A percentile compares a stretch with the other conserved stretches of the same genome.
phyloP scores from a whole-genome alignment of 2,329 filamentous ascomycete species.

The Aureobasidium sp. region DNA sequence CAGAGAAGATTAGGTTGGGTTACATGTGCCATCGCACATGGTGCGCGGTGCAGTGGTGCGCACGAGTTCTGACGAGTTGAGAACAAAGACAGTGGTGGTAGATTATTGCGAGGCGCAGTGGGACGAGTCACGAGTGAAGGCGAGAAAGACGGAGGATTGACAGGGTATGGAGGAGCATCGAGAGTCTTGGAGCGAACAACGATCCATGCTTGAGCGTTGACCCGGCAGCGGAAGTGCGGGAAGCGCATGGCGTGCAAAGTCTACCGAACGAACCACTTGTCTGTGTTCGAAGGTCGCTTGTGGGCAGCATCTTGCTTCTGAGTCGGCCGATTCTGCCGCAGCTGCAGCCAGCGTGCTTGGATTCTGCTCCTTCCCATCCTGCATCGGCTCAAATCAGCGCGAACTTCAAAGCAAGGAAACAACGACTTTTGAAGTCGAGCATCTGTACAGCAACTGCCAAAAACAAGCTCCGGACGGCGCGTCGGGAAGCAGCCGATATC shows the following conservation, averaged over 20 bases:
- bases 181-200: background rate
- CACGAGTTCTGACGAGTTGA: background rate
- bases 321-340: background rate
- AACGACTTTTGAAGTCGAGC: background rate
- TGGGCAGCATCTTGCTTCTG: background rate
- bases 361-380: background rate
- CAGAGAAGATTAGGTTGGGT: constrained; percentile 5
- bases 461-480: constrained; percentile 8
- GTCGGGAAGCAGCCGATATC: background rate
- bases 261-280: background rate
- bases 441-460: background rate
- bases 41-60: background rate
- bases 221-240: constrained; percentile 3
- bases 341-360: background rate
- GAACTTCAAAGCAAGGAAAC: background rate
- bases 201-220: background rate
- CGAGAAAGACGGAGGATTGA: background rate
- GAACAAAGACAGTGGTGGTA: background rate
- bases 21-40: background rate
- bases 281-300: background rate
- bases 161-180: background rate
- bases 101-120: background rate
- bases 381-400: background rate
- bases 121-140: background rate
- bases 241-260: background rate